Percentiles rank a stretch among this genome's conserved stretches.
Evolutionary conservation across 2,329 filamentous ascomycete species (phyloP).

Genomic region (Fusarium penzigii): DNA sequence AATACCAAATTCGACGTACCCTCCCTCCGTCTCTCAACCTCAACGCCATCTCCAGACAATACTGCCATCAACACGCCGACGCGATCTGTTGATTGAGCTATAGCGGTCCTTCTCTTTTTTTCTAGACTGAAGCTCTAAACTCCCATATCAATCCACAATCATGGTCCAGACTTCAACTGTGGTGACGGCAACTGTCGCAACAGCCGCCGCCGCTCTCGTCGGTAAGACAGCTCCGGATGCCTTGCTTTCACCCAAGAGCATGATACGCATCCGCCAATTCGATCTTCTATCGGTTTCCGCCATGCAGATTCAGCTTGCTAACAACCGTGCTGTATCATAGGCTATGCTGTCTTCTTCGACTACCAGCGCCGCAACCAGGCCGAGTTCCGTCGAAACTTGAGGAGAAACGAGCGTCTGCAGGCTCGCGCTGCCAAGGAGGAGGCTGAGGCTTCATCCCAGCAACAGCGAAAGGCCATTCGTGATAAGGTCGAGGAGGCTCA

Average conservation of each 20-base stretch:
- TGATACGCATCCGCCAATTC: neutral
- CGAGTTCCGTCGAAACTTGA: conserved; percentile 67
- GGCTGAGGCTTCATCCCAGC: conserved; percentile 63
- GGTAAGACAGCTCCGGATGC: conserved; percentile 44
- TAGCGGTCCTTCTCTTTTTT: conserved; percentile 7
- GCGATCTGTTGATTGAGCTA: conserved; percentile 7
- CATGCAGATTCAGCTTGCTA: conserved; percentile 10
- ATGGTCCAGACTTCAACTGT: conserved; percentile 56
- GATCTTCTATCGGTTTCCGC: neutral
- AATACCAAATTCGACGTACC: no score
- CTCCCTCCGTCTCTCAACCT: conserved; percentile 3
- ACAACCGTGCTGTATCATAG: conserved; percentile 36
- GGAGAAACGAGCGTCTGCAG: conserved; percentile 74
- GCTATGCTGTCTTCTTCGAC: conserved; percentile 70
- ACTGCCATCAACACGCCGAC: conserved; percentile 7
- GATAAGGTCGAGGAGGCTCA: conserved; percentile 76
- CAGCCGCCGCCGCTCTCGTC: conserved; percentile 58
- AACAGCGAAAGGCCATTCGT: conserved; percentile 75
- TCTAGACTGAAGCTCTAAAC: conserved; percentile 12
- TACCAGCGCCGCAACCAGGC: conserved; percentile 63
- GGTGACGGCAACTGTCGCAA: conserved; percentile 63
- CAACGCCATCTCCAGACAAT: conserved; percentile 6
- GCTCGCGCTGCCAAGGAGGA: conserved; percentile 72
- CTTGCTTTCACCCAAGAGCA: neutral
- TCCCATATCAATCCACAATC: conserved; percentile 22